Evolutionary conservation across 2,329 filamentous ascomycete genomes (phyloP).

Genomic region (Onygenales sp.): DNA sequence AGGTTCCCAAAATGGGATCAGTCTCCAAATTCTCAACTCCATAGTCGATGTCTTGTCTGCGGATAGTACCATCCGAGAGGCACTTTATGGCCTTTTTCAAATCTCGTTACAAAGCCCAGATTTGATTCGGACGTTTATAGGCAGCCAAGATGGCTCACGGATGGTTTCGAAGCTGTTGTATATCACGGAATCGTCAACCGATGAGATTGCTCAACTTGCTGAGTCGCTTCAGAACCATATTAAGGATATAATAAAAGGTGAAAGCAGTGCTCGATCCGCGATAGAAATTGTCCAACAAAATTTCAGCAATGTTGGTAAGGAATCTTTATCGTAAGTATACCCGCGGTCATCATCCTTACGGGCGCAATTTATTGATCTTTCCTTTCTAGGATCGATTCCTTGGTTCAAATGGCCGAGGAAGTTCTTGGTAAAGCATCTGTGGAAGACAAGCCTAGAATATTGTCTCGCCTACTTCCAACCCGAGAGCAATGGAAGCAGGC

Average conservation of each 20-base stretch:
- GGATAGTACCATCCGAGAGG: constrained; percentile 24
- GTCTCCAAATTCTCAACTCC: constrained; percentile 26
- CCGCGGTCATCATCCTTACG: background rate
- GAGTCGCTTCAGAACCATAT: constrained; percentile 25
- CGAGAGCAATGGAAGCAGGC: constrained; percentile 56
- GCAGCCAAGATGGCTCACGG: constrained; percentile 37
- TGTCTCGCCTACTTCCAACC: constrained; percentile 52
- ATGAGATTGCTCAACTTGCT: constrained; percentile 38
- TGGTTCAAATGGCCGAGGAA: constrained; percentile 46
- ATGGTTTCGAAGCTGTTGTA: constrained; percentile 44
- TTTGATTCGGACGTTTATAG: constrained; percentile 35
- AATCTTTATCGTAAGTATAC: constrained; percentile 37
- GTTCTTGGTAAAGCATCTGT: constrained; percentile 28
- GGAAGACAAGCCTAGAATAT: constrained; percentile 19
- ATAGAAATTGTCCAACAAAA: constrained; percentile 45
- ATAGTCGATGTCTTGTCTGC: constrained; percentile 34
- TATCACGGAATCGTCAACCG: constrained; percentile 44
- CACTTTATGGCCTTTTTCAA: constrained; percentile 37
- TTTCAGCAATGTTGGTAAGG: constrained; percentile 34
- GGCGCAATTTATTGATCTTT: constrained; percentile 9
- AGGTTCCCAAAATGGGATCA: constrained; percentile 22
- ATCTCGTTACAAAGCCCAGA: constrained; percentile 32
- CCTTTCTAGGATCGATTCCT: constrained; percentile 40
- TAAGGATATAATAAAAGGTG: constrained; percentile 27
- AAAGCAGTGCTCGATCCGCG: constrained; percentile 36